Evolutionary conservation across 2,329 filamentous ascomycete species (phyloP), one percentile per base, ranked within the genome.

Genomic region (Aspergillus phoenicis): DNA sequence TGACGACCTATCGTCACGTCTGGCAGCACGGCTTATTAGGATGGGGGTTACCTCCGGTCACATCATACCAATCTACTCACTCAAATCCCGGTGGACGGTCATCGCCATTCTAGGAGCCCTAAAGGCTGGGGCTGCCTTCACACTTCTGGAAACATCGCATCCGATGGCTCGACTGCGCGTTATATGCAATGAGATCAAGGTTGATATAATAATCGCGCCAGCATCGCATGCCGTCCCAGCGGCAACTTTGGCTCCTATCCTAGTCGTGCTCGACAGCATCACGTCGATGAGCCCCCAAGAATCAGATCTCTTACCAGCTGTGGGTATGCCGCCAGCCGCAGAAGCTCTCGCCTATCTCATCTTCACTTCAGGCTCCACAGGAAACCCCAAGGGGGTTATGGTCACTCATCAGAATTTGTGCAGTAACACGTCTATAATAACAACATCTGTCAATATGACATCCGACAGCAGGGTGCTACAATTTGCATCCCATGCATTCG

Each of bases 1-100:
- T 8, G 58, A 63, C 17, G 62, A 62, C 26, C 52, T 68, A 1
- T 55, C 64, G 15, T 7, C 55, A 39, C 22, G 24, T 1, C 47
- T 51, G 5, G 47, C 47, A 17, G 22, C 4, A 26, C 11, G 17
- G 8, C 24, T 51, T 4, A 51, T 30, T n/a, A 30, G 24, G 0
- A 15, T 30, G 5, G 47, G 47, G 11, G 47, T n/a, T 20, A 28
- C 8, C 11, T 17, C 26, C 11, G 47, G 5, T 10, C 10, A 15
- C 22, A 51, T 51, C 24, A 15, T 51, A 13, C 47, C 47, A 3
- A 26, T 51, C 47, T 33, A 51, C 22, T 28, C 24, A 3, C 24
- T 26, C 4, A 39, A 39, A 26, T 53, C 51, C 22, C 28, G 28
- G 8, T 53, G 51, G 51, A 22, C 13, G 20, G 22, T 53, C 8